phyloP scores from a whole-genome alignment of 208 protist species.

The Vickermania ingenoplastis region DNA sequence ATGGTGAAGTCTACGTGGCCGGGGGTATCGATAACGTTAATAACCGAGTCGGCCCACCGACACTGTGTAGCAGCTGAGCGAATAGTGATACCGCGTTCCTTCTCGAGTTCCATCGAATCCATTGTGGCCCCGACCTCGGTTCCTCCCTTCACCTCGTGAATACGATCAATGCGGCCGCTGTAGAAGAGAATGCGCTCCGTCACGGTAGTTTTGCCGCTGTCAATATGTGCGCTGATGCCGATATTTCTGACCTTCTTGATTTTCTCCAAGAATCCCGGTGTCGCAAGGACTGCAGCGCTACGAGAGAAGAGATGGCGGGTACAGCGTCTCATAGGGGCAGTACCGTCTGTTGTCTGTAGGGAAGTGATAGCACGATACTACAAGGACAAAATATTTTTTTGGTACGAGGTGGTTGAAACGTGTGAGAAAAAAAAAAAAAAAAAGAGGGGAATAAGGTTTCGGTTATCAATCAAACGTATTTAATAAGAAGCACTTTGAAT shows the following conservation, averaged over 20 bases:
- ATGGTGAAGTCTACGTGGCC: slow-evolving; percentile 99
- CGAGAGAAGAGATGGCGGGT: neutral
- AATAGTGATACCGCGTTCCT: slow-evolving; percentile 99
- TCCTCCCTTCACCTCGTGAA: slow-evolving; percentile 97
- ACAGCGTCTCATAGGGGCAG: neutral
- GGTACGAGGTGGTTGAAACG: too few relatives aligned
- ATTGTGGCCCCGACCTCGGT: slow-evolving; percentile 98
- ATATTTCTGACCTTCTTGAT: slow-evolving; percentile 90
- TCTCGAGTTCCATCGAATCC: slow-evolving; percentile 98
- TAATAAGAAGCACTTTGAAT: slow-evolving; percentile 3
- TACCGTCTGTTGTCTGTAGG: too few relatives aligned
- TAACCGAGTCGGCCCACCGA: slow-evolving; percentile 90
- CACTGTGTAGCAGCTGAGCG: slow-evolving; percentile 97
- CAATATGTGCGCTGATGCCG: slow-evolving; percentile 98
- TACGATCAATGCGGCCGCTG: slow-evolving; percentile 93
- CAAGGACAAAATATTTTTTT: slow-evolving; percentile 20
- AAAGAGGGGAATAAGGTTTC: neutral
- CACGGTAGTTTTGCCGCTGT: slow-evolving; percentile 98
- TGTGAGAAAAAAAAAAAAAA: slow-evolving; percentile 8
- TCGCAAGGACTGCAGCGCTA: slow-evolving; percentile 32
- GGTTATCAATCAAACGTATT: slow-evolving; percentile 5
- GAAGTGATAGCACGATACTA: too few relatives aligned
- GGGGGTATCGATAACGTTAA: slow-evolving; percentile 99
- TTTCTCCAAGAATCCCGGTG: slow-evolving; percentile 56
- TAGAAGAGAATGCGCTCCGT: slow-evolving; percentile 99